These are phyloP conservation scores for Leavenworthia alabamica DNA, from an alignment of 345 rosid genomes.

Conservation along the genomic window DNA sequence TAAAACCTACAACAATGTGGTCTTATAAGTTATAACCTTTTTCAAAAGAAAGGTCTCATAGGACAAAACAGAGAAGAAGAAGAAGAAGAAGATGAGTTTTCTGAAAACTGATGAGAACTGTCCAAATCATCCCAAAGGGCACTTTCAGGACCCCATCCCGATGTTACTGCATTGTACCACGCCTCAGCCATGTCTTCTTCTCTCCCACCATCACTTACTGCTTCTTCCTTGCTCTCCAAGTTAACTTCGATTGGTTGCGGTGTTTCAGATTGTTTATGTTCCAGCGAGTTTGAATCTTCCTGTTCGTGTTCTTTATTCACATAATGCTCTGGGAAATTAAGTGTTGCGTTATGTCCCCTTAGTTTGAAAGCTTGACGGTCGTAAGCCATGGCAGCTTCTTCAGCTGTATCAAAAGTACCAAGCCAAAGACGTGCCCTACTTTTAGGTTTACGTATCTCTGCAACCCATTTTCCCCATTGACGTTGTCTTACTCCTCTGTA, in stretches of 20 bases:
- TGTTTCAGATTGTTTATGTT: constrained; percentile 7
- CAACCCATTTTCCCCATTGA: constrained; percentile 99
- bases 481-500: constrained; percentile 97
- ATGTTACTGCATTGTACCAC: constrained; percentile 80
- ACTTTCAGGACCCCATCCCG: constrained; percentile 97
- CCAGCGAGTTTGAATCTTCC: constrained; percentile 1
- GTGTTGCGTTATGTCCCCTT: constrained; percentile 87
- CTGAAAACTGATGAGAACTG: constrained; percentile 30
- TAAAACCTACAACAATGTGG: constrained; percentile 12
- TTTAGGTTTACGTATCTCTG: constrained; percentile 94
- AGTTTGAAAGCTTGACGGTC: constrained; percentile 90
- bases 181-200: constrained; percentile 72
- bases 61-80: constrained; percentile 37
- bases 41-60: constrained; percentile 61
- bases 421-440: constrained; percentile 97
- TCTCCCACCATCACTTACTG: not conserved
- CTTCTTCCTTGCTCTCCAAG: constrained; percentile 24
- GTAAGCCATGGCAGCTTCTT: constrained; percentile 94
- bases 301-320: constrained; percentile 41
- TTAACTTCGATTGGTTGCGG: constrained; percentile 1
- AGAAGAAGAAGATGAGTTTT: constrained; percentile 26
- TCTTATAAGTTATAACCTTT: not conserved
- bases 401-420: constrained; percentile 82
- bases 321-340: constrained; percentile 91
- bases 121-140: constrained; percentile 95